Evolutionary conservation across 208 protist genomes (phyloP), one percentile per base, ranked within the genome.

Genomic region (Wallacemonas sp.): DNA sequence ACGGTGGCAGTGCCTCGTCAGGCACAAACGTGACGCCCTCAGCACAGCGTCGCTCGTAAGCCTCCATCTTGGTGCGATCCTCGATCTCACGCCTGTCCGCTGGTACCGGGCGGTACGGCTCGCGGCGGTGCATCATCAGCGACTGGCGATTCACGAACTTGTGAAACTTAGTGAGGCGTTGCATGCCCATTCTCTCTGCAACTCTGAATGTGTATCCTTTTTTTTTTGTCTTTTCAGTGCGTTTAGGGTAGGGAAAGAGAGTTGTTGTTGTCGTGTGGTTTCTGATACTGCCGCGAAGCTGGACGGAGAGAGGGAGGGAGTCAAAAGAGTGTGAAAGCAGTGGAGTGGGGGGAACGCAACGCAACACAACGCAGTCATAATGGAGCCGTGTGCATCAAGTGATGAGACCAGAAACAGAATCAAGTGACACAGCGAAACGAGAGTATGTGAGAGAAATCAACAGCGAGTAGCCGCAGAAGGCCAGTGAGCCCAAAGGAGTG

Each of bases 11-110:
- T 11, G 72, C 81, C 8, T 52, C 65, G 33, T 90, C 88, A 0
- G 88, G 85, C 12, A 92, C 88, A 65, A 94, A 94, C 41, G 90
- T 74, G 9, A 87, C 48, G 5, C 88, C 88, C 41, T 92, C 88
- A 2, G 83, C 85, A 47, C 81, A 83, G 43, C 79, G 78, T 11
- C 43, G 48, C 65, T 94, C 85, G 70, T 90, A 91, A 2, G 49
- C 61, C 29, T 90, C 79, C n/a, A 92, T 75, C 12, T 71, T 69
- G 5, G 62, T 61, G 17, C 80, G 79, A 54, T 90, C 78, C 43
- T 81, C 71, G 55, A 94, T 86, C 17, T 68, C 55, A n/a, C 81
- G 83, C 12, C 83, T 79, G 29, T 92, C 88, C 2, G 69, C 54
- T 38, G 78, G 78, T 11, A 76, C 56, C 2, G 88, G 88, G 52